Evolutionary conservation across 139 green algal genomes (phyloP).

Genomic region (Pleodorina starrii): DNA sequence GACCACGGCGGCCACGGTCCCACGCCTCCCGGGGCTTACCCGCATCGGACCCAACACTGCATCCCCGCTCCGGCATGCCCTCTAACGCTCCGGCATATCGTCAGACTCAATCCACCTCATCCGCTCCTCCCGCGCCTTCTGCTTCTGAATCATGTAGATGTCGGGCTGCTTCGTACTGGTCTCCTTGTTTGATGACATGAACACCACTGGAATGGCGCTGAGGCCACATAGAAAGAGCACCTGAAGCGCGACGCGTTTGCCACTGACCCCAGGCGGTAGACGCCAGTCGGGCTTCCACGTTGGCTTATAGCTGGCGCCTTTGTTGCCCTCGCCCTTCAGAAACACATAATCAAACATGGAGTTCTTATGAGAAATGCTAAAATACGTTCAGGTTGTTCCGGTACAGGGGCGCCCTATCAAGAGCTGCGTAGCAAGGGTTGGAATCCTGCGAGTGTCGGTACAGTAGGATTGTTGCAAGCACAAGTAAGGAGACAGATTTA

Average conservation of each 20-base stretch:
- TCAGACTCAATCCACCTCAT: slow-evolving; percentile 60
- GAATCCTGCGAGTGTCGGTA: too few relatives aligned
- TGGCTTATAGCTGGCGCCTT: slow-evolving; percentile 58
- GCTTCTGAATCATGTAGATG: slow-evolving; percentile 50
- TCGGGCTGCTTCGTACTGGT: slow-evolving; percentile 5
- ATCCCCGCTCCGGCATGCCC: background rate
- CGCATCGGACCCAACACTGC: background rate
- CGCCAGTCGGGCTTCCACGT: slow-evolving; percentile 62
- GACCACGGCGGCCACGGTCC: too few relatives aligned
- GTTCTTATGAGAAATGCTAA: too few relatives aligned
- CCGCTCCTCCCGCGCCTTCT: slow-evolving; percentile 52
- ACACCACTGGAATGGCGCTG: slow-evolving; percentile 51
- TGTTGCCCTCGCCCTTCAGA: slow-evolving; percentile 57
- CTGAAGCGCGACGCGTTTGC: slow-evolving; percentile 25
- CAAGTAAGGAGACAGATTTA: too few relatives aligned
- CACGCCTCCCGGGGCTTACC: background rate
- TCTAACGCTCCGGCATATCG: slow-evolving; percentile 51
- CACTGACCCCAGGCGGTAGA: slow-evolving; percentile 53
- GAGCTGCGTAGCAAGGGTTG: too few relatives aligned
- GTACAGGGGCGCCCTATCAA: too few relatives aligned
- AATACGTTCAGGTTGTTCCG: too few relatives aligned
- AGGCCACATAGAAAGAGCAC: slow-evolving; percentile 15
- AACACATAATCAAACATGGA: slow-evolving; percentile 57
- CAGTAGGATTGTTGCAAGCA: too few relatives aligned
- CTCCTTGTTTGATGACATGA: background rate